Base-by-base conservation (phyloP, 2,329 filamentous ascomycete genomes). In the Corinectria fuckeliana region DNA sequence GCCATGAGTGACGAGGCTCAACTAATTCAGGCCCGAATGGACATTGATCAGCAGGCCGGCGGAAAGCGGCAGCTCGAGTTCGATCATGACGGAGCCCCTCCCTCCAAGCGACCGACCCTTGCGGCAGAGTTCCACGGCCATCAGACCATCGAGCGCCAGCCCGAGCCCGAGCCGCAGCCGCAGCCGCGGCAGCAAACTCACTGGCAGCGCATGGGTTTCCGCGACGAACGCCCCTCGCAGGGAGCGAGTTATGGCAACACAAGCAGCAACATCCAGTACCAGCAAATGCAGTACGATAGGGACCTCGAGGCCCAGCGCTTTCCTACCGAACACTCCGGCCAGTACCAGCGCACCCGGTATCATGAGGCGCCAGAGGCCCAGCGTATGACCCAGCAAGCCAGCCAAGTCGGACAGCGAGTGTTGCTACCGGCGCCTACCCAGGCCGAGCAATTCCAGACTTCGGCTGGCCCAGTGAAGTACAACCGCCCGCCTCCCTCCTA, bases 131-230 rank as follows among this genome's bases (percentile, higher is more conserved):
- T 30, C 6, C n/a, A 20, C 36, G 13, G n/a, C 9, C 38, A 51
- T 13, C 48, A n/a, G 20, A 26, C 39, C 5, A 14, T 28, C 16
- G 30, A 51, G 13, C 25, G 14, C n/a, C 18, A 30, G 38, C 48
- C 13, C 11, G 23, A 3, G 10, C 45, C 10, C 20, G 16, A 18
- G 14, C 25, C 20, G 13, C 48, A 23, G 16, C 18, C 16, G 30
- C 47, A 38, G 7, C 20, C 45, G 3, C 28, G 18, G 32, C 32
- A 36, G 8, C 32, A 18, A 14, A 45, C 36, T 2, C 56, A 53
- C 25, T 59, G 56, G 56, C 49, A 58, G 20, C 49, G 42, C 4
- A 58, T 54, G 56, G 56, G 50, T 7, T 59, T 59, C 45, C 52
- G 44, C 11, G 52, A 56, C n/a, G 52, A 55, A 14, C 23, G 25